Percentiles rank a stretch among this genome's conserved stretches.
Conservation (phyloP, 2,329 filamentous ascomycete species). For the Sporothrix inflata region DNA sequence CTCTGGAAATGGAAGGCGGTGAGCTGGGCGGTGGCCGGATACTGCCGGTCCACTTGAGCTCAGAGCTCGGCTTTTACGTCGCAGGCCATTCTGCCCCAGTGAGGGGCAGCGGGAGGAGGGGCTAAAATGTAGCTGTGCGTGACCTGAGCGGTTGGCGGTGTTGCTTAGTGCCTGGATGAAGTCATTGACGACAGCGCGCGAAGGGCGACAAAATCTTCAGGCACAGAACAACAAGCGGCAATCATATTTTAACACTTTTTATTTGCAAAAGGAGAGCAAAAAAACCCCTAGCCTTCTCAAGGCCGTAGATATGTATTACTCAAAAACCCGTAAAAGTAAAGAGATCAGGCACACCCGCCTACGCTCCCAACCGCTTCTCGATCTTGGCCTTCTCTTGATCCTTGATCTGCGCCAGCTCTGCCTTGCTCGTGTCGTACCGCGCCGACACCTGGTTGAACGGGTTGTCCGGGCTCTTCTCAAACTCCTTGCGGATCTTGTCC, state of each 20-base stretch:
- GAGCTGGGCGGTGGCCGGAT: neutral
- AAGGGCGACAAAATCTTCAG: neutral
- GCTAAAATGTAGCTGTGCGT: neutral
- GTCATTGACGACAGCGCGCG: neutral
- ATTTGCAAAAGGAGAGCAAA: neutral
- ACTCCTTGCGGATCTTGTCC: slow-evolving; percentile 85
- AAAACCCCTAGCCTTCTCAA: too few relatives aligned
- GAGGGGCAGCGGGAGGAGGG: slow-evolving; percentile 20
- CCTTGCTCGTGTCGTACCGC: slow-evolving; percentile 75
- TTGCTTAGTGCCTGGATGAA: slow-evolving; percentile 1
- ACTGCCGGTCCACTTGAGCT: slow-evolving; percentile 17
- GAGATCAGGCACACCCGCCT: neutral
- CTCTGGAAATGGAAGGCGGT: slow-evolving; percentile 27
- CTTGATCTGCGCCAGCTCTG: slow-evolving; percentile 71
- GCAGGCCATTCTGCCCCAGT: neutral
- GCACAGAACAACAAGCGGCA: too few relatives aligned
- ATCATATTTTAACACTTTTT: neutral
- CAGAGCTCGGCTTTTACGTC: neutral
- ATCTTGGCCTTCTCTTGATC: slow-evolving; percentile 72
- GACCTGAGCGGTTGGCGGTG: neutral
- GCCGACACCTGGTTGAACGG: slow-evolving; percentile 87
- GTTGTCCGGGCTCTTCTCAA: slow-evolving; percentile 92
- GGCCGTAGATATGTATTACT: neutral
- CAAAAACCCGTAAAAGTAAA: neutral
- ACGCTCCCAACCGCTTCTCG: slow-evolving; percentile 63